A percentile compares a stretch with the other conserved stretches of the same genome.
Evolutionary conservation across 169 alveolate species (phyloP).

Genomic region (Plasmodium malariae): DNA sequence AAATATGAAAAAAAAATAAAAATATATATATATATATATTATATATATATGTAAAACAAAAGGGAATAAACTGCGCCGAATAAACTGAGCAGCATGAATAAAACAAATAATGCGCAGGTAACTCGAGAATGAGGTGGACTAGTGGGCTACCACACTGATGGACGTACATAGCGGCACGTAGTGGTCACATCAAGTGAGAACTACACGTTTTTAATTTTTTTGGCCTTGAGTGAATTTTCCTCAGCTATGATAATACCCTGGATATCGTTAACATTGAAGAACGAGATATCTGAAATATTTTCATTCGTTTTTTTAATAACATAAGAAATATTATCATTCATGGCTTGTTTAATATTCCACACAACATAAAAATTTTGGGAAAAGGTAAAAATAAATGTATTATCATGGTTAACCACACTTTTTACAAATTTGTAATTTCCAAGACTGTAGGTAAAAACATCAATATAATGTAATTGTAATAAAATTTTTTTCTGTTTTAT

Average conservation of each 20-base stretch:
- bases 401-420: constrained; percentile 15
- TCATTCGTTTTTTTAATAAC: constrained; percentile 34
- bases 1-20: no score
- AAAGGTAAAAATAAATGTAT: constrained; percentile 29
- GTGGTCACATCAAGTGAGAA: no score
- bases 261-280: constrained; percentile 6
- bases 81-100: no score
- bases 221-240: constrained; percentile 40
- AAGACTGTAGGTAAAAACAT: constrained; percentile 37
- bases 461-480: constrained; percentile 34
- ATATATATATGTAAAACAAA: no score
- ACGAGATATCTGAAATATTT: constrained; percentile 47
- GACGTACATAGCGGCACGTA: no score
- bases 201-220: no score
- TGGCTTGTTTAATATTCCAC: constrained; percentile 34
- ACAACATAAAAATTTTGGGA: constrained; percentile 48
- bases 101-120: no score
- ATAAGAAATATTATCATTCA: constrained; percentile 31
- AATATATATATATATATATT: no score
- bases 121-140: no score
- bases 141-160: no score
- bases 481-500: constrained; percentile 34
- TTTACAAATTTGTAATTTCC: constrained; percentile 53
- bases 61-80: no score
- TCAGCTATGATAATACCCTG: constrained; percentile 41